Evolutionary conservation across 2,329 filamentous ascomycete species (phyloP), one percentile per base, ranked within the genome.

Genomic region (Colletotrichum godetiae): DNA sequence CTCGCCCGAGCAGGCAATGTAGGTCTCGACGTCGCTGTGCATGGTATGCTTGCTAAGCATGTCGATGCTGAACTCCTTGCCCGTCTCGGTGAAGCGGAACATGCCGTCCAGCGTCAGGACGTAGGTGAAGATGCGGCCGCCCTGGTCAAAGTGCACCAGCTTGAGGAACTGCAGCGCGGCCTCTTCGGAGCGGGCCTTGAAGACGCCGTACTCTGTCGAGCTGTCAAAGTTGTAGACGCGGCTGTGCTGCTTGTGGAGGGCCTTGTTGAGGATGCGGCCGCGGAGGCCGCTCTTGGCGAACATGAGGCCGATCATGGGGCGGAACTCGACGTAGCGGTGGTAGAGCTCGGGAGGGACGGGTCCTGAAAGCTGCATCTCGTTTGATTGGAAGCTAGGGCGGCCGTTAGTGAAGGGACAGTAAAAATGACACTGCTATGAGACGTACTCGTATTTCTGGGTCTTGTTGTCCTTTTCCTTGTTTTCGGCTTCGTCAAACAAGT

Each of bases 1-100:
- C 80, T 98, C 96, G 55, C 96, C 96, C 0, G 94, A 95, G 80
- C 92, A 98, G 27, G 95, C 96, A 75, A 98, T 94, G 81, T 98
- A 98, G 2, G 94, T 93, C 46, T 92, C 93, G 1, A 98, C 95
- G 81, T 98, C 92, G 76, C 94, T 96, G 84, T 98, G 96, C 95
- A 98, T 98, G 53, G 95, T 97, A 82, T 98, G 96, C 81, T 98
- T 98, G 82, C 92, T 95, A 78, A 98, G 84, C 81, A 98, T 87
- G 83, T 98, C 96, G 78, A 98, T 95, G 65, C 95, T 95, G 73
- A 98, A 98, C 78, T 98, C 95, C 78, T 97, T 97, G 35, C 96
- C 96, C 0, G 96, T 98, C 82, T 98, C 96, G 1, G 96, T 98
- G 83, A 98, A 98, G 58, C 95, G 92, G 79, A 97, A 90, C 66